These are phyloP conservation scores for Arthrobotrys iridis DNA, from an alignment of 2,329 filamentous ascomycete genomes.

Conservation along the genomic window DNA sequence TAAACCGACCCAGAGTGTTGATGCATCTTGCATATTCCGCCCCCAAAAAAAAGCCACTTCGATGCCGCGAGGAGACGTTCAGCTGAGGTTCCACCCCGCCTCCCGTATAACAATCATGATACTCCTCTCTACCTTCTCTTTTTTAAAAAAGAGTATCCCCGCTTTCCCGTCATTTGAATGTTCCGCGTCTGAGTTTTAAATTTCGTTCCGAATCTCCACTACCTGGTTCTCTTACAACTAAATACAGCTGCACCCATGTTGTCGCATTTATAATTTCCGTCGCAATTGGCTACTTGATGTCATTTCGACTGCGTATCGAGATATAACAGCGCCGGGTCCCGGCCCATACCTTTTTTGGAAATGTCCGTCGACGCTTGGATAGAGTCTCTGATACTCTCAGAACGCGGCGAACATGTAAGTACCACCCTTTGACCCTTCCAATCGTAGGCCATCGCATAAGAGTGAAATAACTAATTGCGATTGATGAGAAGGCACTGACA, in stretches of 20 bases:
- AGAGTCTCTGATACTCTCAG: constrained; percentile 11
- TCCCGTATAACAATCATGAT: too few species aligned
- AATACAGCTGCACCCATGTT: neutral
- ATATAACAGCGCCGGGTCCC: neutral
- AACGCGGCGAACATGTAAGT: constrained; percentile 30
- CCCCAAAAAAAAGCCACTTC: neutral
- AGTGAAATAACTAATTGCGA: neutral
- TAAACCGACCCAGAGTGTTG: constrained; percentile 35
- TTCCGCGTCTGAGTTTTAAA: neutral
- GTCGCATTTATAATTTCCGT: neutral
- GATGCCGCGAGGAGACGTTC: neutral
- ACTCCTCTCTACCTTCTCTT: neutral
- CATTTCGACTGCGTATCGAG: neutral
- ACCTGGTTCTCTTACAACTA: neutral
- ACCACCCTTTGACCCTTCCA: neutral
- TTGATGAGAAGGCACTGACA: constrained; percentile 9
- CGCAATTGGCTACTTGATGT: neutral
- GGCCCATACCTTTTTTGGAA: neutral
- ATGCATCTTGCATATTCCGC: constrained; percentile 23
- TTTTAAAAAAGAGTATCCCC: too few species aligned
- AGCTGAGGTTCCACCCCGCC: constrained; percentile 8
- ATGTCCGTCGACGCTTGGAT: constrained; percentile 34
- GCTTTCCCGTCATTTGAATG: neutral
- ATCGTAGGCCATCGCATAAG: neutral
- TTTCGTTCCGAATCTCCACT: too few species aligned